phyloP scores from a whole-genome alignment of 2,329 filamentous ascomycete genomes.

The Fusarium sp. region DNA sequence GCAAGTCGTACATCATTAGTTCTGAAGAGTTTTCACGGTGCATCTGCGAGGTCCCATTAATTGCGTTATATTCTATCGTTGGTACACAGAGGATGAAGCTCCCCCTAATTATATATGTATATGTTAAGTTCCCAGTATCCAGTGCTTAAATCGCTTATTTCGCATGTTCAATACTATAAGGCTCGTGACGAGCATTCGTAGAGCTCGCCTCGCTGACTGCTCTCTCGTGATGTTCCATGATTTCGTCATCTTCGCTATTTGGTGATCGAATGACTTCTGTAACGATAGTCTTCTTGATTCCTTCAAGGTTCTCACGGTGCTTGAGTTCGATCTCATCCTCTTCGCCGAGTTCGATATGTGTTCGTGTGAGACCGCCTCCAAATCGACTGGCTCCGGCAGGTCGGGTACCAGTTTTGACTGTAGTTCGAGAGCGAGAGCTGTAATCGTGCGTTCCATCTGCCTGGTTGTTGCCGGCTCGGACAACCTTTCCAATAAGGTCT shows the following conservation, averaged over 20 bases:
- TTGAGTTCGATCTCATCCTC: conserved; percentile 42
- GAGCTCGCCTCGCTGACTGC: conserved; percentile 43
- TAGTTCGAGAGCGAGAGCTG: conserved; percentile 36
- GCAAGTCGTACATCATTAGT: background rate
- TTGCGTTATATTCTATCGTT: conserved; percentile 7
- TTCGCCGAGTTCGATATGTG: conserved; percentile 43
- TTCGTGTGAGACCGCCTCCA: conserved; percentile 29
- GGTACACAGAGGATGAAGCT: background rate
- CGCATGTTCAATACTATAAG: conserved; percentile 35
- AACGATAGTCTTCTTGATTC: conserved; percentile 40
- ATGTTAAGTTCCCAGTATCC: conserved; percentile 6
- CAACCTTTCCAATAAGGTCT: conserved; percentile 40
- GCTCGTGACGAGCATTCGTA: conserved; percentile 30
- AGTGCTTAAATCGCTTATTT: conserved; percentile 20
- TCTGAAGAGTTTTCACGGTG: conserved; percentile 5
- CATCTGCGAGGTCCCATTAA: conserved; percentile 4
- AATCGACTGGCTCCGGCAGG: conserved; percentile 25
- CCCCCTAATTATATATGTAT: conserved; percentile 30
- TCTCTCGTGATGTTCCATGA: conserved; percentile 42
- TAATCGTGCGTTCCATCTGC: conserved; percentile 25
- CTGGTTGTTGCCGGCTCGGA: conserved; percentile 29
- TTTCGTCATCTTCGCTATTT: conserved; percentile 26
- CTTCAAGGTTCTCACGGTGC: conserved; percentile 35
- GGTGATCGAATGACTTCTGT: conserved; percentile 31
- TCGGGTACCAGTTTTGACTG: conserved; percentile 17